Percentiles rank a stretch among this genome's conserved stretches.
Conservation (phyloP, 257 asterid genomes). For the Nicotiana knightiana region DNA sequence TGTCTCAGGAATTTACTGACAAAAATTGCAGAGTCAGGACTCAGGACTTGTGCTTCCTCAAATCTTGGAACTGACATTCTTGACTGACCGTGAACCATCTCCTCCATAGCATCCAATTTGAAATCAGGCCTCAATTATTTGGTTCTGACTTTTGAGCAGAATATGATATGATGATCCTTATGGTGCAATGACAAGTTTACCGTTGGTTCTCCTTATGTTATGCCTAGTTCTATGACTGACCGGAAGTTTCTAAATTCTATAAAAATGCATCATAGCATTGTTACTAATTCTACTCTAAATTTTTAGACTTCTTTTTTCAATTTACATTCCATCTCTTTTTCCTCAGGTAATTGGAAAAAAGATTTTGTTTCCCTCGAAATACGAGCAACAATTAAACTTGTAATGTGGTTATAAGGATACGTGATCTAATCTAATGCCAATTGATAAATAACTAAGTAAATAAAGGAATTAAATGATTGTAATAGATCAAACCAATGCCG, state of each 20-base stretch:
- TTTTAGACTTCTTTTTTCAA: too few species aligned
- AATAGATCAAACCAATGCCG: too few species aligned
- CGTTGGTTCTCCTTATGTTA: not conserved
- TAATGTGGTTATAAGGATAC: too few species aligned
- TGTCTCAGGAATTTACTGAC: not conserved
- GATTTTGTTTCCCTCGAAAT: too few species aligned
- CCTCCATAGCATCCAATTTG: not conserved
- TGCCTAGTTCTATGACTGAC: slow-evolving; percentile 4
- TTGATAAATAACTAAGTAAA: too few species aligned
- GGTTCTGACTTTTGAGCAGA: not conserved
- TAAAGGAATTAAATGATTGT: too few species aligned
- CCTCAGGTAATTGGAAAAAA: too few species aligned
- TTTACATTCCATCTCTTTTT: not conserved
- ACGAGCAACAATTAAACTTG: too few species aligned
- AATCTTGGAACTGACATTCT: not conserved
- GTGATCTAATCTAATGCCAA: too few species aligned
- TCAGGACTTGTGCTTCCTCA: not conserved
- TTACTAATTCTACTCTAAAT: not conserved
- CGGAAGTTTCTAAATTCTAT: not conserved
- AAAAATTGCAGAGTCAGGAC: not conserved
- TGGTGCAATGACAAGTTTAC: not conserved
- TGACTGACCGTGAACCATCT: not conserved
- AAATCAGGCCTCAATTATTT: not conserved
- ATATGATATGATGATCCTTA: too few species aligned
- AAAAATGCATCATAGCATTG: not conserved